Percentiles rank a stretch among this genome's conserved stretches.
Evolutionary conservation across 2,329 filamentous ascomycete genomes (phyloP).

Genomic region (Cladosporium sp.): DNA sequence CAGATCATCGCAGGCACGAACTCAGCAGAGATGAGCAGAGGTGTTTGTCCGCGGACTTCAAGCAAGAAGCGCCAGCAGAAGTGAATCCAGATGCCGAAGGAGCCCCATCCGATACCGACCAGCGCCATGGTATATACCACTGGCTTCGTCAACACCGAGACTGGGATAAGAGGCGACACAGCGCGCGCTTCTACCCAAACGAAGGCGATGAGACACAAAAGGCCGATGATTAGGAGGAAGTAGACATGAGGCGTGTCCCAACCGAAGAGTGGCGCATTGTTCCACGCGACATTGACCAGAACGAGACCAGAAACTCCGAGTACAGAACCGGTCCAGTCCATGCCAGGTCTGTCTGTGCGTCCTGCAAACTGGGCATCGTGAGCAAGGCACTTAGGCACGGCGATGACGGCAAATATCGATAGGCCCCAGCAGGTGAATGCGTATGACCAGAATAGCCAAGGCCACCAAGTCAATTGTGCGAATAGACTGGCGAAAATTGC

Average conservation of each 20-base stretch:
- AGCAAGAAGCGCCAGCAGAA: constrained; percentile 40
- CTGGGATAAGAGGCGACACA: constrained; percentile 31
- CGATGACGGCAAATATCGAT: constrained; percentile 30
- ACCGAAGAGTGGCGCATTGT: constrained; percentile 38
- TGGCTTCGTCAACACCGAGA: constrained; percentile 31
- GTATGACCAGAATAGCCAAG: constrained; percentile 39
- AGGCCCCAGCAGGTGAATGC: constrained; percentile 33
- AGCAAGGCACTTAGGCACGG: constrained; percentile 32
- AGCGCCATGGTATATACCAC: constrained; percentile 34
- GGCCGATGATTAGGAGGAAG: constrained; percentile 35
- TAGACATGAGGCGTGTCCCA: constrained; percentile 36
- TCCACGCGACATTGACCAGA: constrained; percentile 38
- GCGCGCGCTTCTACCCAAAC: constrained; percentile 35
- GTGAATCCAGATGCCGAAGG: constrained; percentile 41
- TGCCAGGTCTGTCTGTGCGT: constrained; percentile 22
- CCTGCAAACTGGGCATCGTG: constrained; percentile 27
- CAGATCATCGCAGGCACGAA: constrained; percentile 39
- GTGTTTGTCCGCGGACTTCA: constrained; percentile 36
- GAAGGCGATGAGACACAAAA: constrained; percentile 34
- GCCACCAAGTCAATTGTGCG: constrained; percentile 38
- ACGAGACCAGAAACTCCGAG: constrained; percentile 37
- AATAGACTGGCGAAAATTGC: constrained; percentile 40
- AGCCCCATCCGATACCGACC: constrained; percentile 36
- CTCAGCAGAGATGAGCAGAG: constrained; percentile 39
- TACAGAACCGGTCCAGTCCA: constrained; percentile 34